A percentile compares a stretch with the other conserved stretches of the same genome.
These are phyloP conservation scores for Amanita molliuscula DNA, from an alignment of 768 basidiomycete species.

Conservation along the genomic window DNA sequence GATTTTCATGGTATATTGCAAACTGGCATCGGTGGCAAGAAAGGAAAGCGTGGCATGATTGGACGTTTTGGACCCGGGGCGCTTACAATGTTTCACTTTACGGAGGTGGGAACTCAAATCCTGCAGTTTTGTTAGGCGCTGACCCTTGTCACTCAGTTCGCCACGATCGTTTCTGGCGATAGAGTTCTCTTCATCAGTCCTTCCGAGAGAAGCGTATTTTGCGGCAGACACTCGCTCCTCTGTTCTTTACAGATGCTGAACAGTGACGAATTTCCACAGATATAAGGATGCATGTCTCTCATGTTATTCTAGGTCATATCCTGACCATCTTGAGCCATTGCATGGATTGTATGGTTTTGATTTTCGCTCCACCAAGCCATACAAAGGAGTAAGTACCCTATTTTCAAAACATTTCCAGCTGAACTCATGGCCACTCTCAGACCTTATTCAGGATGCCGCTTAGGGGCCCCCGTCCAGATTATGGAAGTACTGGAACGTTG, in stretches of 20 bases:
- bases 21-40: constrained; percentile 37
- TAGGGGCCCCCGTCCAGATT: constrained; percentile 17
- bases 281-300: not conserved
- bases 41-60: constrained; percentile 24
- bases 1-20: constrained; percentile 38
- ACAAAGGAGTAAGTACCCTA: constrained; percentile 28
- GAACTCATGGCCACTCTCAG: constrained; percentile 13
- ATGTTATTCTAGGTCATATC: constrained; percentile 24
- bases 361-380: constrained; percentile 14
- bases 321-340: constrained; percentile 28
- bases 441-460: constrained; percentile 39
- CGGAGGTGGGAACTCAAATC: constrained; percentile 24
- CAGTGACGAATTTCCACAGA: constrained; percentile 14
- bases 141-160: constrained; percentile 15
- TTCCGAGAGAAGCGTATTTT: constrained; percentile 25
- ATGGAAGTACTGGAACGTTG: constrained; percentile 13
- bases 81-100: constrained; percentile 41
- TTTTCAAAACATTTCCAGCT: not conserved
- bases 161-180: constrained; percentile 22
- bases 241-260: constrained; percentile 23
- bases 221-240: constrained; percentile 19
- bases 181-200: constrained; percentile 35
- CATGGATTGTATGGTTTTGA: constrained; percentile 32
- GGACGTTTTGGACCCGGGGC: constrained; percentile 45
- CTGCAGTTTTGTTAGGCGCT: not conserved